phyloP scores from a whole-genome alignment of 2,329 filamentous ascomycete species.

The Cucurbitaria berberidis region DNA sequence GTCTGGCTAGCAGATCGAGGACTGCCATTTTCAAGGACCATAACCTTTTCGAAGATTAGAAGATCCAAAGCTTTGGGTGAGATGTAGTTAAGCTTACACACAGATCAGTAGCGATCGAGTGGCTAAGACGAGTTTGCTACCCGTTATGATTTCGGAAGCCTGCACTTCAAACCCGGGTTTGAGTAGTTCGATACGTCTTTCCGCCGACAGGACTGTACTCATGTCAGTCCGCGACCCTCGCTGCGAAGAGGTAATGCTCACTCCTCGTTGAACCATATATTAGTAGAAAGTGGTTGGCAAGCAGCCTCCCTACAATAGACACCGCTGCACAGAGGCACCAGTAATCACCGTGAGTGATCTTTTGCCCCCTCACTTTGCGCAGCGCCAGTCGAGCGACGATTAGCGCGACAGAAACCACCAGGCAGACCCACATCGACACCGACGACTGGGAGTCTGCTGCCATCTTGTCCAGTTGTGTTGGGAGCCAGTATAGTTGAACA shows the following conservation, averaged over 20 bases:
- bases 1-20: slow-evolving; percentile 18
- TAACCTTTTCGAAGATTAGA: slow-evolving; percentile 7
- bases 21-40: slow-evolving; percentile 28
- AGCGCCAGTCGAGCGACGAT: slow-evolving; percentile 16
- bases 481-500: background rate
- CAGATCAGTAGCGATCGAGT: slow-evolving; percentile 23
- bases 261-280: slow-evolving; percentile 24
- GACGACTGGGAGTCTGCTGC: slow-evolving; percentile 7
- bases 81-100: slow-evolving; percentile 9
- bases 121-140: slow-evolving; percentile 21
- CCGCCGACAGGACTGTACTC: slow-evolving; percentile 8
- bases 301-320: slow-evolving; percentile 16
- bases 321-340: slow-evolving; percentile 22
- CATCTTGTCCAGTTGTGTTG: background rate
- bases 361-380: slow-evolving; percentile 17
- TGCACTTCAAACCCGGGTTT: slow-evolving; percentile 3
- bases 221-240: background rate
- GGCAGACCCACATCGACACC: slow-evolving; percentile 20
- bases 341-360: slow-evolving; percentile 20
- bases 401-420: slow-evolving; percentile 19
- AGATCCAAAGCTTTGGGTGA: background rate
- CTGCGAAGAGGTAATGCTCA: background rate
- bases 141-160: slow-evolving; percentile 6
- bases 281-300: slow-evolving; percentile 19
- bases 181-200: slow-evolving; percentile 11